These are phyloP conservation scores for Linderniella brevidens DNA, from an alignment of 257 asterid species.

Conservation along the genomic window DNA sequence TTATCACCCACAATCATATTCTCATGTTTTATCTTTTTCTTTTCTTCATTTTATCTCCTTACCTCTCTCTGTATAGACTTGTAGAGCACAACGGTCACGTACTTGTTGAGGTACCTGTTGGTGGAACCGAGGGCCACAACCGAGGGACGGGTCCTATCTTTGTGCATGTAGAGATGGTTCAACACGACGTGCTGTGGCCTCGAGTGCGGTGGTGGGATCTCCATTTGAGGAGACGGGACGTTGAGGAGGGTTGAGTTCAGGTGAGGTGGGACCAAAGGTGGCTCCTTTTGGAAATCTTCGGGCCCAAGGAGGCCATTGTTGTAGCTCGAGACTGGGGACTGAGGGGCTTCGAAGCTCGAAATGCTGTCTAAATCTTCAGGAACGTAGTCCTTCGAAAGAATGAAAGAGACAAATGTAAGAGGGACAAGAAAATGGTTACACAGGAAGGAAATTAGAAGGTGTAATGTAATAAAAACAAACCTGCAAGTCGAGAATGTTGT, in stretches of 20 bases:
- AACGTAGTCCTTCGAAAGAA: constrained; percentile 64
- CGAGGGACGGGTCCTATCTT: constrained; percentile 63
- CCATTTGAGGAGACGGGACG: constrained; percentile 66
- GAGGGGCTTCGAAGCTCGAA: constrained; percentile 90
- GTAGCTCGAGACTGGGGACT: constrained; percentile 91
- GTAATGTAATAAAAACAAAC: constrained; percentile 15
- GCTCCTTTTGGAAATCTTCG: constrained; percentile 85
- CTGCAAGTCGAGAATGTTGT: constrained; percentile 82
- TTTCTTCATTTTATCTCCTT: too few species aligned
- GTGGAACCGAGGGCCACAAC: constrained; percentile 99
- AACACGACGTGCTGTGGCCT: constrained; percentile 92
- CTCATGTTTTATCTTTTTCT: too few species aligned
- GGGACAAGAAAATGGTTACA: too few species aligned
- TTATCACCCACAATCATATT: too few species aligned
- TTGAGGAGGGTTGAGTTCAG: constrained; percentile 68
- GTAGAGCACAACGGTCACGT: constrained; percentile 91
- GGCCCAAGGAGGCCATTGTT: constrained; percentile 43
- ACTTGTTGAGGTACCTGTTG: constrained; percentile 70
- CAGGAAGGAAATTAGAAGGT: too few species aligned
- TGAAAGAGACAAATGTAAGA: too few species aligned
- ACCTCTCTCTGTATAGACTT: constrained; percentile 73
- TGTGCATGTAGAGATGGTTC: constrained; percentile 98
- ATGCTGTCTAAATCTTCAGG: constrained; percentile 83
- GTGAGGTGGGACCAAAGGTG: constrained; percentile 86
- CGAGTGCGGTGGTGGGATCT: constrained; percentile 72